Conservation (phyloP, 2,329 filamentous ascomycete genomes). For the Verticillium isaacii region DNA sequence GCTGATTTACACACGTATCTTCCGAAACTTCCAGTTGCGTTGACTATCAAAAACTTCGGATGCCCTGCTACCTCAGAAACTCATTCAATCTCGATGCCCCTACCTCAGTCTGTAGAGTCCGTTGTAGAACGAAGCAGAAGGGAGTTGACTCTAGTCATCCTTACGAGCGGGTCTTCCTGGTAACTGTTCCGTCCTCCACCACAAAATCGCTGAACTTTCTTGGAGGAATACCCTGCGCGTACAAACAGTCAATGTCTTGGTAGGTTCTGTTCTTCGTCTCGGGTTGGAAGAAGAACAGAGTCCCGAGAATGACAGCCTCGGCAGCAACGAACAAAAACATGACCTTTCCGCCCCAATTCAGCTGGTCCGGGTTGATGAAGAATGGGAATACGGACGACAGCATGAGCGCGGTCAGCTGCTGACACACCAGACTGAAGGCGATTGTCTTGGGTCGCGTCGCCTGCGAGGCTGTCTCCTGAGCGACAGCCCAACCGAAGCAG, state of each 20-base stretch:
- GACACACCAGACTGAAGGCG: constrained; percentile 21
- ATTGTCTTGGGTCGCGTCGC: constrained; percentile 22
- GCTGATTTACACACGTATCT: too few species aligned
- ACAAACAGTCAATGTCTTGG: constrained; percentile 25
- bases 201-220: constrained; percentile 19
- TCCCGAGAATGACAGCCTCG: constrained; percentile 24
- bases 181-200: constrained; percentile 12
- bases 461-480: constrained; percentile 22
- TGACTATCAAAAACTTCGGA: too few species aligned
- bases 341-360: constrained; percentile 31
- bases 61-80: too few species aligned
- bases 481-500: constrained; percentile 22
- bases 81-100: too few species aligned
- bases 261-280: constrained; percentile 32
- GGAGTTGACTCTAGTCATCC: not conserved
- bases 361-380: constrained; percentile 31
- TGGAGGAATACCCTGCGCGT: constrained; percentile 16
- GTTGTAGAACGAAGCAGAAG: too few species aligned
- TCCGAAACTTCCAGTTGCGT: too few species aligned
- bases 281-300: constrained; percentile 27
- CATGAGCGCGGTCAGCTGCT: constrained; percentile 28
- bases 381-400: constrained; percentile 28
- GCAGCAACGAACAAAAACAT: constrained; percentile 30
- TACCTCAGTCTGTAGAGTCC: too few species aligned
- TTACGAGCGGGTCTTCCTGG: constrained; percentile 7